Base-by-base conservation (phyloP, 257 asterid genomes). In the Forsythia viridissima region DNA sequence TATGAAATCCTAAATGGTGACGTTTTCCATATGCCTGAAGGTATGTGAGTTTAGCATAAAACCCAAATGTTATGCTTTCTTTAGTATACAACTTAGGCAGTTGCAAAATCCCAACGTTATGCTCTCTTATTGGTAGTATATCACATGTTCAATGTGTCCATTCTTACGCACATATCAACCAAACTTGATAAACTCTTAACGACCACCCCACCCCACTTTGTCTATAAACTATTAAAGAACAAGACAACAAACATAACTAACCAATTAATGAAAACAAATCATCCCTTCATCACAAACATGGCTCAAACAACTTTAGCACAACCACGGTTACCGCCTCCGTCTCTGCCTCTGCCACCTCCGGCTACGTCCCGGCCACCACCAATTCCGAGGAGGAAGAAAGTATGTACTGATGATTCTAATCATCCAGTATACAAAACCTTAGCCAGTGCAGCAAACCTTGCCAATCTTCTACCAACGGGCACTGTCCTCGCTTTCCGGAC, bases 401-500 rank as follows among this genome's bases (percentile, higher is more conserved):
- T 18, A 44, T 16, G 30, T 41, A 1, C 68, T 8, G 8, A 73
- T 52, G 18, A 74, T 70, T 67, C 65, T 48, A 37, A 6, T 16
- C 81, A 70, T 77, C 80, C 84, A 0, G 79, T 82, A 6, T 87
- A 88, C 82, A 88, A 77, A 82, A 84, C 92, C 87, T 43, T 92
- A 72, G 88, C 90, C 8, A 77, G 85, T 52, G 92, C 90, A 8
- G 91, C 91, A 41, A 90, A 89, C 85, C 85, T 92, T 20, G 87
- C 92, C 3, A 86, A 89, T 89, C 96, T 92, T 81, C 86, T 90
- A 1, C 94, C 97, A 4, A 92, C 94, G 0, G 92, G 97, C 52
- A 89, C 94, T 0, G 96, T 88, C 67, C 85, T 91, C 0, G 89
- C 90, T 41, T 90, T 89, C 63, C 87, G 79, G 37, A 86, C 94